Conservation (phyloP, 352 stramenopile species). For the Globisporangium okanoganense region DNA sequence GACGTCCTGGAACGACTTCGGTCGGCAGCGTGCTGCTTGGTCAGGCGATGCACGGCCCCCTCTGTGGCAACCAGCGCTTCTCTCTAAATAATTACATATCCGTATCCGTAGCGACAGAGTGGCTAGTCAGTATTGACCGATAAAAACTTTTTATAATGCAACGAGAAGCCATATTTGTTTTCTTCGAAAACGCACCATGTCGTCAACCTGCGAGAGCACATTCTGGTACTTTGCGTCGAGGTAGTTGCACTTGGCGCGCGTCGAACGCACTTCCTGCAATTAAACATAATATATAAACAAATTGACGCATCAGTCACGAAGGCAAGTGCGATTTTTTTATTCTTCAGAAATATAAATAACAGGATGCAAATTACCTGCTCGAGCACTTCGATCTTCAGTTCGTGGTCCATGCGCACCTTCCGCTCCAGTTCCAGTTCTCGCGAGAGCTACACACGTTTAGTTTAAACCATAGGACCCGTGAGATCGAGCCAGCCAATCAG, state of each 20-base stretch:
- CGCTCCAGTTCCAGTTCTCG: conserved; percentile 27
- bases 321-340: too few species aligned
- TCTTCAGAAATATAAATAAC: too few species aligned
- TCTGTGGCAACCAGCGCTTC: conserved; percentile 29
- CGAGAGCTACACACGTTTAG: conserved; percentile 18
- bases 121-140: neutral
- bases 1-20: conserved; percentile 14
- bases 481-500: too few species aligned
- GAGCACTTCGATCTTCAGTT: conserved; percentile 35
- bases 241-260: conserved; percentile 35
- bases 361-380: conserved; percentile 17
- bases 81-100: conserved; percentile 12
- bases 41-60: conserved; percentile 31
- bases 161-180: too few species aligned
- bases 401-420: conserved; percentile 23
- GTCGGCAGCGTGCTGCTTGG: conserved; percentile 20
- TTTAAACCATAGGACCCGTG: neutral
- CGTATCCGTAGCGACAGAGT: neutral
- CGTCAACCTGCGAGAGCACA: conserved; percentile 28
- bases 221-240: conserved; percentile 37
- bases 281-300: too few species aligned
- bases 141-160: neutral
- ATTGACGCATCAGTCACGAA: neutral
- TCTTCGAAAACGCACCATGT: conserved; percentile 24
- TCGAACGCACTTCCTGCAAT: conserved; percentile 32